These are phyloP conservation scores for Torrubiella hemipterigena DNA, from an alignment of 2,329 filamentous ascomycete species.

Conservation along the genomic window DNA sequence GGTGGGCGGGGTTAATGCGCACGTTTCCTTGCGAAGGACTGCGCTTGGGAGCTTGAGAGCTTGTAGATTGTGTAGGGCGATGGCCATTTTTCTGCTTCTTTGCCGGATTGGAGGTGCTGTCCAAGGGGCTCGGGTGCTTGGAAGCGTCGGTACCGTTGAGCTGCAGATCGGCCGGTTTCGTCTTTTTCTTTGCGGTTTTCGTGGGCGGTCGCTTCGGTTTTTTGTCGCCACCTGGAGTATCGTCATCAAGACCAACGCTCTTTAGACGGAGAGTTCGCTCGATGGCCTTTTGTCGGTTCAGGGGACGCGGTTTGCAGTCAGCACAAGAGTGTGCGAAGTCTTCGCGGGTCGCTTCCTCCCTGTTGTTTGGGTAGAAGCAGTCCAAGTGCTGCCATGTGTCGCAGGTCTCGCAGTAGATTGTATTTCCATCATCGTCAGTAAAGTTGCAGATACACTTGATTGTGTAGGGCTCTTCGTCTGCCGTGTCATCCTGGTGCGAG, in stretches of 20 bases:
- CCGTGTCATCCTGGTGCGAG: conserved; percentile 35
- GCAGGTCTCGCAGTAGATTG: conserved; percentile 90
- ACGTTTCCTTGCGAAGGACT: conserved; percentile 54
- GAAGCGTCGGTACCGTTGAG: conserved; percentile 53
- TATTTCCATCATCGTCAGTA: conserved; percentile 91
- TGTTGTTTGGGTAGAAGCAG: conserved; percentile 77
- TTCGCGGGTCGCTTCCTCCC: conserved; percentile 57
- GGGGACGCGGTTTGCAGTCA: conserved; percentile 68
- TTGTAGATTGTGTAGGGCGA: conserved; percentile 63
- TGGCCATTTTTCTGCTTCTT: conserved; percentile 81
- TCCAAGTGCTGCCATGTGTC: conserved; percentile 98
- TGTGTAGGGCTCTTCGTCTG: conserved; percentile 72
- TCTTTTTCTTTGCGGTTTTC: conserved; percentile 82
- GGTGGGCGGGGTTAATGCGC: conserved; percentile 44
- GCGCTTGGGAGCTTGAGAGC: conserved; percentile 53
- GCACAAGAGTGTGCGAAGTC: conserved; percentile 75
- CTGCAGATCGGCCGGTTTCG: conserved; percentile 56
- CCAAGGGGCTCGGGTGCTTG: conserved; percentile 33
- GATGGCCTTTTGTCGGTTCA: conserved; percentile 65
- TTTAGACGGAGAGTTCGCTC: conserved; percentile 55
- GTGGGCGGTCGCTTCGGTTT: conserved; percentile 62
- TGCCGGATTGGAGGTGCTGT: conserved; percentile 42
- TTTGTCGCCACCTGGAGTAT: conserved; percentile 50
- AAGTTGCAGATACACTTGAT: conserved; percentile 98
- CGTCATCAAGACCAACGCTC: conserved; percentile 24